Percentiles rank a stretch among this genome's conserved stretches.
phyloP scores from a whole-genome alignment of 352 stramenopile species.

The Globisporangium middletonii region DNA sequence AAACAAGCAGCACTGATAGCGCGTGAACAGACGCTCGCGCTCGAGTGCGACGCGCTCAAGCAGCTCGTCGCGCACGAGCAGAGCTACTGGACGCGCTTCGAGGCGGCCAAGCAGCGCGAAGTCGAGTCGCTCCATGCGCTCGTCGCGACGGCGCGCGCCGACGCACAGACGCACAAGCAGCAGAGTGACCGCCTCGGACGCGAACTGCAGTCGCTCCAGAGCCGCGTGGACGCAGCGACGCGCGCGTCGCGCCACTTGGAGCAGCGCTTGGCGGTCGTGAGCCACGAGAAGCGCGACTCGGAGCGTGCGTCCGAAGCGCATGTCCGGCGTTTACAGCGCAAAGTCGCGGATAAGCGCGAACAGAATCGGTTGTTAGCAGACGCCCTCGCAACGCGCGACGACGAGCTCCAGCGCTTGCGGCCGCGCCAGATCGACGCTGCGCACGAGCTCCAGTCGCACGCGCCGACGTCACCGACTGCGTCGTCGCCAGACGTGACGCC shows the following conservation, averaged over 20 bases:
- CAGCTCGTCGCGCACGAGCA: slow-evolving; percentile 42
- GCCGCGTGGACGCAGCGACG: slow-evolving; percentile 39
- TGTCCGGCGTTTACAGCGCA: slow-evolving; percentile 31
- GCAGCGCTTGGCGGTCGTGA: slow-evolving; percentile 32
- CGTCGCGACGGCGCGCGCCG: slow-evolving; percentile 23
- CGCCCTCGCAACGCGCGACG: slow-evolving; percentile 29
- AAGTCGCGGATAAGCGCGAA: slow-evolving; percentile 45
- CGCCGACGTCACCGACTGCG: slow-evolving; percentile 45
- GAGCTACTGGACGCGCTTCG: slow-evolving; percentile 31
- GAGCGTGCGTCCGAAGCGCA: slow-evolving; percentile 27
- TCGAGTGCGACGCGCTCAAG: slow-evolving; percentile 35
- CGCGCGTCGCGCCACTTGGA: slow-evolving; percentile 48
- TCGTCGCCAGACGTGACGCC: slow-evolving; percentile 50
- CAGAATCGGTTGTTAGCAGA: slow-evolving; percentile 57
- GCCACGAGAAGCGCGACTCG: slow-evolving; percentile 38
- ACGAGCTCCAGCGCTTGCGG: slow-evolving; percentile 16
- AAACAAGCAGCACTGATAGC: slow-evolving; percentile 10
- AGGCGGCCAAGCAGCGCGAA: slow-evolving; percentile 20
- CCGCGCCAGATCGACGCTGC: slow-evolving; percentile 14
- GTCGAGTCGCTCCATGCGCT: slow-evolving; percentile 24
- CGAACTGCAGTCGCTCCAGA: slow-evolving; percentile 40
- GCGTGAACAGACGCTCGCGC: slow-evolving; percentile 18
- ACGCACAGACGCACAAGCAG: slow-evolving; percentile 25
- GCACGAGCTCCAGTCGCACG: slow-evolving; percentile 15
- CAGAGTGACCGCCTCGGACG: slow-evolving; percentile 26